A percentile compares a stretch with the other conserved stretches of the same genome.
These are phyloP conservation scores for Flaveria sonorensis DNA, from an alignment of 129 eudicot species.

Conservation along the genomic window DNA sequence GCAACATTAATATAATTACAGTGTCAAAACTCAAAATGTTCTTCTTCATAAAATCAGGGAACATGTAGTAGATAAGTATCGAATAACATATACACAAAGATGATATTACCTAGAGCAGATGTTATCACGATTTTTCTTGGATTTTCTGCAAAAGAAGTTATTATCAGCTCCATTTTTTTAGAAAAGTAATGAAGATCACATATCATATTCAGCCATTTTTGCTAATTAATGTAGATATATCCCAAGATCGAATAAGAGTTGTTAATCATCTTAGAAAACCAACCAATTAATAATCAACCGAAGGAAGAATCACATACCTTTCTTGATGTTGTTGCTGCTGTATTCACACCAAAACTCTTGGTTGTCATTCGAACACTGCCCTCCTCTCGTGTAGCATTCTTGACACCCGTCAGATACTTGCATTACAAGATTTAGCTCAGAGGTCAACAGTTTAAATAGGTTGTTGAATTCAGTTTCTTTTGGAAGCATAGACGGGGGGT, in stretches of 20 bases:
- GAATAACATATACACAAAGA: background rate
- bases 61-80: background rate
- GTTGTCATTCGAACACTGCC: slow-evolving; percentile 31
- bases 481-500: slow-evolving; percentile 11
- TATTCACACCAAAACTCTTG: slow-evolving; percentile 26
- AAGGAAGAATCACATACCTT: slow-evolving; percentile 5
- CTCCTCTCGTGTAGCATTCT: slow-evolving; percentile 33
- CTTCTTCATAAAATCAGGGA: background rate
- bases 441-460: slow-evolving; percentile 17
- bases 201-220: too few relatives aligned
- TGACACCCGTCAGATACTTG: slow-evolving; percentile 32
- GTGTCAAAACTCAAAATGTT: background rate
- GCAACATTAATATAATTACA: background rate
- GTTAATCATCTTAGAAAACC: too few relatives aligned
- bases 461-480: slow-evolving; percentile 8
- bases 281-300: too few relatives aligned
- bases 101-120: slow-evolving; percentile 28
- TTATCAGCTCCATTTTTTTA: background rate
- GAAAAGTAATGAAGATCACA: background rate
- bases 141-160: slow-evolving; percentile 26
- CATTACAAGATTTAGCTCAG: slow-evolving; percentile 27
- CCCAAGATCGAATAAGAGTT: background rate
- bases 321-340: background rate
- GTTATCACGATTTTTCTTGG: slow-evolving; percentile 20
- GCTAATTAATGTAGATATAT: background rate